A percentile compares a stretch with the other conserved stretches of the same genome.
phyloP scores from a whole-genome alignment of 352 stramenopile species.

The Phytophthora citrophthora region DNA sequence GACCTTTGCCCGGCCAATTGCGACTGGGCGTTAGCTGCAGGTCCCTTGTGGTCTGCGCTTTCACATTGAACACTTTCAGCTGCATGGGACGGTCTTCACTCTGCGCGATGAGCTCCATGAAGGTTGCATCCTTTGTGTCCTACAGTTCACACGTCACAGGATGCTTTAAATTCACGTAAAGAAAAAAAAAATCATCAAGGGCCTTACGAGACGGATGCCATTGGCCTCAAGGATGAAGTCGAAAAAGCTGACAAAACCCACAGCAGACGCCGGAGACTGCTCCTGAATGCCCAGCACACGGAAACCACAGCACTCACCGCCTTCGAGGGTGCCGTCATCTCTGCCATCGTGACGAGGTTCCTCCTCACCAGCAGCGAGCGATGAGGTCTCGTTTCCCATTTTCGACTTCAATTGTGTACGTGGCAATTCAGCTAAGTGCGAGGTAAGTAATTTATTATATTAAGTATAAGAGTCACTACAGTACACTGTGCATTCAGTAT shows the following conservation, averaged over 20 bases:
- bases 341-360: conserved; percentile 11
- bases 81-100: conserved; percentile 80
- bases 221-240: conserved; percentile 98
- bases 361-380: conserved; percentile 13
- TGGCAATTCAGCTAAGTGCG: neutral
- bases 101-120: conserved; percentile 93
- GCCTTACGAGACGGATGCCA: conserved; percentile 71
- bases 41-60: conserved; percentile 74
- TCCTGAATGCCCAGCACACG: conserved; percentile 97
- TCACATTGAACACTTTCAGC: conserved; percentile 83
- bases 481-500: too few species aligned
- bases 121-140: conserved; percentile 87
- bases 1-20: conserved; percentile 93
- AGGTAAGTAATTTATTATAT: neutral
- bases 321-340: conserved; percentile 43
- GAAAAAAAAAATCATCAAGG: neutral
- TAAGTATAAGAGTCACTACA: too few species aligned
- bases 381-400: conserved; percentile 68
- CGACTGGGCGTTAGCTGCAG: conserved; percentile 91
- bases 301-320: conserved; percentile 90
- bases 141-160: conserved; percentile 16
- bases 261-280: conserved; percentile 89
- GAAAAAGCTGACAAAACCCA: conserved; percentile 97
- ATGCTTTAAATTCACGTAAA: conserved; percentile 3
- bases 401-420: neutral